Base-by-base conservation (phyloP, 1,284 basidiomycete genomes). In the Fomitopsis palustris region DNA sequence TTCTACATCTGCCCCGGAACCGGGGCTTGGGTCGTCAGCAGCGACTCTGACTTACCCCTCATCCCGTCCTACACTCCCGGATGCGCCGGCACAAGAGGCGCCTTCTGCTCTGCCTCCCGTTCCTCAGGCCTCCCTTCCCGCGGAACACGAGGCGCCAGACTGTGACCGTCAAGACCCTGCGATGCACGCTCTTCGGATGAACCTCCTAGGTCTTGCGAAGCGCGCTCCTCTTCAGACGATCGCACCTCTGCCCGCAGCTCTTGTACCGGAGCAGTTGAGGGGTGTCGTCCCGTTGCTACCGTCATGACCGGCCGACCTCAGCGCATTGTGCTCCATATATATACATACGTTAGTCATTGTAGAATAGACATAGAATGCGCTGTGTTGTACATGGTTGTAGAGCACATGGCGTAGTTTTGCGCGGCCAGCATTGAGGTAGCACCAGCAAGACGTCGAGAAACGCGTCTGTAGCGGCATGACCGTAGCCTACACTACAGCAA, bases 151-250 rank as follows among this genome's bases (percentile, higher is more conserved):
- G 21, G 25, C 3, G 12, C 4, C 23, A 9, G n/a, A 14, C 35
- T 6, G 35, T 37, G 6, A 37, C 27, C 19, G 9, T 8, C 87
- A 89, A 69, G 82, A 85, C 58, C 74, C 79, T 2, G 64, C 74
- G 21, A 56, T 85, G 65, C 78, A 79, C 61, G 79, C 83, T 57
- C 74, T 90, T 41, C 79, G 88, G 35, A 74, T 90, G 64, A 90
- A 88, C 68, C 73, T 90, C 35, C 77, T 91, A 29, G 87, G 88
- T 3, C 76, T 91, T 27, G 85, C 87, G 56, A 90, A 90, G 69
- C 79, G 88, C 7, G 87, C 87, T 10, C 89, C 89, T 4, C 70
- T 90, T 60, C 86, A 89, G 66, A 84, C 80, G 61, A 86, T 91
- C 58, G 85, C 85, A 19, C 77, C 77, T 41, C 70, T 90, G 42